Percentiles rank a stretch among this genome's conserved stretches.
Evolutionary conservation across 1,284 basidiomycete genomes (phyloP).

Genomic region (Cryptococcus sp.): DNA sequence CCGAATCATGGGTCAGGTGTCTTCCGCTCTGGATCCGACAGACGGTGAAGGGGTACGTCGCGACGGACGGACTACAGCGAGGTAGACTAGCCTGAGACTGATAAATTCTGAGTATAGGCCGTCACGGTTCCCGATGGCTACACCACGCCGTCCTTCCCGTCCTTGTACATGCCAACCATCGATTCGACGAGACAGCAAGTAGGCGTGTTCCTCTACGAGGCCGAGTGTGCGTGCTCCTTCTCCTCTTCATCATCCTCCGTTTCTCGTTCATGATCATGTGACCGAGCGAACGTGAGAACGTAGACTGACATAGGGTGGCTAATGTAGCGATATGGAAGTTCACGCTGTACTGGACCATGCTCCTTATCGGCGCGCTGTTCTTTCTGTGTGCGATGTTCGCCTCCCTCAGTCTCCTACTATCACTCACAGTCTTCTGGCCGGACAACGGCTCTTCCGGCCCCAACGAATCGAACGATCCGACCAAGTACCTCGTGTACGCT

Average conservation of each 20-base stretch:
- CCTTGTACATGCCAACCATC: conserved; percentile 57
- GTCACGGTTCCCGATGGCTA: conserved; percentile 39
- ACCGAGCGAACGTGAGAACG: no score
- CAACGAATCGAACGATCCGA: background rate
- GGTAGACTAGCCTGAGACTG: background rate
- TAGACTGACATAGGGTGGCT: no score
- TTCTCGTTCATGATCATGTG: background rate
- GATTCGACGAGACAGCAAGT: conserved; percentile 37
- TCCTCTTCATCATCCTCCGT: background rate
- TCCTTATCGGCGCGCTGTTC: conserved; percentile 72
- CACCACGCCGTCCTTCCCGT: conserved; percentile 55
- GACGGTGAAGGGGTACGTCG: conserved; percentile 18
- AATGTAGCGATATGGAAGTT: conserved; percentile 72
- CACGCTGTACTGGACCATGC: conserved; percentile 80
- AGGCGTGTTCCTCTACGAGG: conserved; percentile 53
- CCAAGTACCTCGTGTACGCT: background rate
- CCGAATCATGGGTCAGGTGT: conserved; percentile 32
- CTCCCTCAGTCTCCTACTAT: conserved; percentile 66
- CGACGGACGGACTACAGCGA: background rate
- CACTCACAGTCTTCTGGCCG: conserved; percentile 59
- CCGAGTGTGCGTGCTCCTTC: conserved; percentile 42
- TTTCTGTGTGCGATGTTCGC: conserved; percentile 68
- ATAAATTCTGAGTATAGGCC: conserved; percentile 4
- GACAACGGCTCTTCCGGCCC: background rate
- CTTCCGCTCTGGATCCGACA: conserved; percentile 36